Percentiles rank a stretch among this genome's conserved stretches.
phyloP scores from a whole-genome alignment of 306 rosid species.

The Citrullus amarus region DNA sequence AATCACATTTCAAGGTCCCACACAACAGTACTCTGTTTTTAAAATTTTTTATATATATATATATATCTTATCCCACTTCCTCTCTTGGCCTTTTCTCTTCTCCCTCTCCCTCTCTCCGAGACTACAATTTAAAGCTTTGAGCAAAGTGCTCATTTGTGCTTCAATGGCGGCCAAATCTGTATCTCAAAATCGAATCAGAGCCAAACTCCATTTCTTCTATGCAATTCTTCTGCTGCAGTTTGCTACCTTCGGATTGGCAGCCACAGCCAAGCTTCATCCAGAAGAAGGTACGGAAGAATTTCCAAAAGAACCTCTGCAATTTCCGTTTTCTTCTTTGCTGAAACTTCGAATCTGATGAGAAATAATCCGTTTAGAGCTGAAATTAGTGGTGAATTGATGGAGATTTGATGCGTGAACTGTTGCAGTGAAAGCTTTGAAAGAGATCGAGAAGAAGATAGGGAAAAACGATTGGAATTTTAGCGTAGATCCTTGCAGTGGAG shows the following conservation, averaged over 20 bases:
- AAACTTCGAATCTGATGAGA: not conserved
- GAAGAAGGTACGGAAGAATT: not conserved
- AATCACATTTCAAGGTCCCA: not conserved
- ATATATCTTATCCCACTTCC: not conserved
- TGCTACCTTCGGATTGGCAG: conserved; percentile 24
- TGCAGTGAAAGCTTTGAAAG: conserved; percentile 59
- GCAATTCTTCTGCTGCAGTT: conserved; percentile 17
- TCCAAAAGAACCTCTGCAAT: not conserved
- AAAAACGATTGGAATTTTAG: conserved; percentile 81
- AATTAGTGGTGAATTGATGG: not conserved
- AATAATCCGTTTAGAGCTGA: too few species aligned
- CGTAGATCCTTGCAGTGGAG: conserved; percentile 60
- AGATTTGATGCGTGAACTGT: not conserved
- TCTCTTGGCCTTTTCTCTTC: not conserved
- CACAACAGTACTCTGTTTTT: not conserved
- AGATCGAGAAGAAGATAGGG: conserved; percentile 64
- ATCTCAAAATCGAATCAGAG: not conserved
- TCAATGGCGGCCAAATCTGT: not conserved
- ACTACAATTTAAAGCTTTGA: not conserved
- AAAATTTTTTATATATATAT: not conserved
- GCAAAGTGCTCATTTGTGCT: not conserved
- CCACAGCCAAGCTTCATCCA: conserved; percentile 15
- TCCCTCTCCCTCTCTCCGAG: not conserved
- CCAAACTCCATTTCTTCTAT: conserved; percentile 8
- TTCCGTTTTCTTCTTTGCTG: not conserved